Conservation (phyloP, 352 stramenopile species). For the Phytopythium helicoides region DNA sequence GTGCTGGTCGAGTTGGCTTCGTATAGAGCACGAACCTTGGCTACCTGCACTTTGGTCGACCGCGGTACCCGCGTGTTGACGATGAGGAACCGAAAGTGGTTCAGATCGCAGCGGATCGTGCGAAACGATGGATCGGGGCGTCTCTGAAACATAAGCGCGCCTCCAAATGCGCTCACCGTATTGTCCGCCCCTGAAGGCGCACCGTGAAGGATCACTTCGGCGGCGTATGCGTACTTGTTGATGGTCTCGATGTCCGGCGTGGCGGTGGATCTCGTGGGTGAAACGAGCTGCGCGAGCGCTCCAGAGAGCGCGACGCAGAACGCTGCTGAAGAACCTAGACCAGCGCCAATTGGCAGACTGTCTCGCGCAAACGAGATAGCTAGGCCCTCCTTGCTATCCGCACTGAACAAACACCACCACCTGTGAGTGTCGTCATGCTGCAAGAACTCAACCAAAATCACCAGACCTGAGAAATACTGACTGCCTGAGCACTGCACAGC, state of each 20-base stretch:
- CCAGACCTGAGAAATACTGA: slow-evolving; percentile 29
- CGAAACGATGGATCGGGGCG: slow-evolving; percentile 39
- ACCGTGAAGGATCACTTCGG: slow-evolving; percentile 89
- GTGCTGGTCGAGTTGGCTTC: slow-evolving; percentile 42
- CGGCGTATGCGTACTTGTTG: slow-evolving; percentile 86
- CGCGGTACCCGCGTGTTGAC: slow-evolving; percentile 91
- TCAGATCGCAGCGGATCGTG: slow-evolving; percentile 45
- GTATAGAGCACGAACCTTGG: slow-evolving; percentile 62
- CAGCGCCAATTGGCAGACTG: slow-evolving; percentile 80
- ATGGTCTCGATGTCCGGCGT: slow-evolving; percentile 42
- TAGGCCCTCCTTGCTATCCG: slow-evolving; percentile 22
- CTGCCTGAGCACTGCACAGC: slow-evolving; percentile 47
- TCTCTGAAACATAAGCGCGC: slow-evolving; percentile 81
- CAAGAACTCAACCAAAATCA: too few species aligned
- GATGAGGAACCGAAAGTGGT: slow-evolving; percentile 82
- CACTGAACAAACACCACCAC: neutral
- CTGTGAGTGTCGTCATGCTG: slow-evolving; percentile 20
- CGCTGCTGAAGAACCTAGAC: slow-evolving; percentile 90
- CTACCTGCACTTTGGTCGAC: slow-evolving; percentile 85
- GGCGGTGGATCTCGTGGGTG: slow-evolving; percentile 5
- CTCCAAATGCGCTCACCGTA: slow-evolving; percentile 86
- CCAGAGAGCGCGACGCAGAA: slow-evolving; percentile 86
- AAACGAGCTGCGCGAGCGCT: slow-evolving; percentile 36
- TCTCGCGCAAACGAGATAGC: slow-evolving; percentile 46
- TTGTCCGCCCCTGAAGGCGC: slow-evolving; percentile 92